These are phyloP conservation scores for Suhomyces ambrosiae DNA, from an alignment of 1,139 yeast genomes.

Conservation along the genomic window DNA sequence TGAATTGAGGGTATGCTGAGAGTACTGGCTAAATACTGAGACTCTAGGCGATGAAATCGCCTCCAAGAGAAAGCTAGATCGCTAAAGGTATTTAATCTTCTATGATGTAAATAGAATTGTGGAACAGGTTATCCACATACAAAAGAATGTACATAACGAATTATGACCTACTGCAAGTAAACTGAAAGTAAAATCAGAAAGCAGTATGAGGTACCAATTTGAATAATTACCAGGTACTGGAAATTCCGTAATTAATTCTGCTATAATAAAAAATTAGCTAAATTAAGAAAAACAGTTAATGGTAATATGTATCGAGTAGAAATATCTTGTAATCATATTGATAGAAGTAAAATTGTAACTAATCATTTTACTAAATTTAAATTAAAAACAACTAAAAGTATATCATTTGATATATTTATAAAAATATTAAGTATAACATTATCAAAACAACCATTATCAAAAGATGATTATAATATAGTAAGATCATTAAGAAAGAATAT, in stretches of 20 bases:
- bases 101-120: conserved; percentile 4
- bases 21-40: neutral
- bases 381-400: conserved; percentile 2
- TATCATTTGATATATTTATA: neutral
- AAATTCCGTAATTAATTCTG: too few species aligned
- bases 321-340: conserved; percentile 2
- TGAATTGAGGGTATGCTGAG: conserved; percentile 33
- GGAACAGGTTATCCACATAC: neutral
- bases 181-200: neutral
- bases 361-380: too few species aligned
- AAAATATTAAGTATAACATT: neutral
- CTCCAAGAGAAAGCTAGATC: neutral
- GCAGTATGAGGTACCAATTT: too few species aligned
- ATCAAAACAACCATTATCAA: too few species aligned
- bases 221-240: too few species aligned
- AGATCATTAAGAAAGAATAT: too few species aligned
- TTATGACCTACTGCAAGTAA: neutral
- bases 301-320: conserved; percentile 1
- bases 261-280: conserved; percentile 1
- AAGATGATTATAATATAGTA: too few species aligned
- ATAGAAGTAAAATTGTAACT: too few species aligned
- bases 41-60: neutral
- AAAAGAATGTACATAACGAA: neutral
- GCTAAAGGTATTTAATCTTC: neutral
- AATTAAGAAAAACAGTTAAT: conserved; percentile 2